A percentile compares a stretch with the other conserved stretches of the same genome.
These are phyloP conservation scores for Kluyveromyces sp. DNA, from an alignment of 1,139 yeast species.

Conservation along the genomic window DNA sequence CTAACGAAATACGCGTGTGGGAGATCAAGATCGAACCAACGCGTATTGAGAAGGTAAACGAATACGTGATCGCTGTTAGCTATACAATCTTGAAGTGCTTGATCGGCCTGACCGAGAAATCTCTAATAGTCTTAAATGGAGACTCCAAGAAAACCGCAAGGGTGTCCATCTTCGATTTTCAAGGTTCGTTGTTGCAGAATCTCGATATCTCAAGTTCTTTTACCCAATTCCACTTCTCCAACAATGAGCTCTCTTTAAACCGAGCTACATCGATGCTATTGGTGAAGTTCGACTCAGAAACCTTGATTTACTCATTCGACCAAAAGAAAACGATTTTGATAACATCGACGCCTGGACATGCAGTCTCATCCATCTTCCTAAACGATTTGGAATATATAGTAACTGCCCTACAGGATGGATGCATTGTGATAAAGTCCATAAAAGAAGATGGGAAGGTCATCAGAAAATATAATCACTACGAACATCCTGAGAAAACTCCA, in stretches of 20 bases:
- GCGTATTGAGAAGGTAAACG: constrained; percentile 8
- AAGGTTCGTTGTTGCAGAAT: constrained; percentile 24
- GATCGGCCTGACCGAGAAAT: constrained; percentile 30
- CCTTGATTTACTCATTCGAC: constrained; percentile 29
- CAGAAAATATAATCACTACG: constrained; percentile 16
- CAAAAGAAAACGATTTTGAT: constrained; percentile 20
- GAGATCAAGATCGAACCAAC: constrained; percentile 14
- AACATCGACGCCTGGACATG: not conserved
- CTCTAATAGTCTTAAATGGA: constrained; percentile 22
- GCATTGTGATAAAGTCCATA: constrained; percentile 22
- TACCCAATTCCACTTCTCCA: constrained; percentile 7
- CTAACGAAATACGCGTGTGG: constrained; percentile 16
- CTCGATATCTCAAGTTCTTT: constrained; percentile 18
- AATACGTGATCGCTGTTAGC: constrained; percentile 13
- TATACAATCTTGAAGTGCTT: constrained; percentile 1
- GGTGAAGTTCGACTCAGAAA: constrained; percentile 19
- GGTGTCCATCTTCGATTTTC: constrained; percentile 26
- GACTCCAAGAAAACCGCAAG: constrained; percentile 16
- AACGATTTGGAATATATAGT: constrained; percentile 18
- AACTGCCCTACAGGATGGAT: constrained; percentile 21
- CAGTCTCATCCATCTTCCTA: constrained; percentile 4
- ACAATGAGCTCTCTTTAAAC: constrained; percentile 19
- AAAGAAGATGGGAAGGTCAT: constrained; percentile 16
- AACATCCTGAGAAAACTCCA: constrained; percentile 6
- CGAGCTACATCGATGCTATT: constrained; percentile 28